Conservation (phyloP, 306 rosid genomes). For the Psophocarpus tetragonolobus region DNA sequence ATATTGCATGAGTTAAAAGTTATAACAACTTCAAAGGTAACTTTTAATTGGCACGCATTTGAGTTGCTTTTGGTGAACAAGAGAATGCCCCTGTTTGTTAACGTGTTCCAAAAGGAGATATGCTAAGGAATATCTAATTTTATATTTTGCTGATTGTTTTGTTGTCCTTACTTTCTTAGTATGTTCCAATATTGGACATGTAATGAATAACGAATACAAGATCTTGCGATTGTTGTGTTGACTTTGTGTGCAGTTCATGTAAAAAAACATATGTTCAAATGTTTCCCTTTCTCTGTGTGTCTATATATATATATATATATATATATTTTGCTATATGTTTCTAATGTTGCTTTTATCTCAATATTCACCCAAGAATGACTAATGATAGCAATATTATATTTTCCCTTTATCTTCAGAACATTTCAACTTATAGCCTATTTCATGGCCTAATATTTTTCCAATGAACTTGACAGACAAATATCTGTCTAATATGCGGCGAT, state of each 20-base stretch:
- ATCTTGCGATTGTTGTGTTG: neutral
- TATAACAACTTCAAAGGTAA: neutral
- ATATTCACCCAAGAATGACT: neutral
- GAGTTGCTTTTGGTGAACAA: neutral
- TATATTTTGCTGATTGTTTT: neutral
- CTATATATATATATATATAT: too few relatives aligned
- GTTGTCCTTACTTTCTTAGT: neutral
- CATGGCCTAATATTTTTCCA: neutral
- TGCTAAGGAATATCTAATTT: neutral
- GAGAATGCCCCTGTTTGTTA: neutral
- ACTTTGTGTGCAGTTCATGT: neutral
- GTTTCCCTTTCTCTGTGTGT: neutral
- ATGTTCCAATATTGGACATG: neutral
- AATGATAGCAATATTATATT: neutral
- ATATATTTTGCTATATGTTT: neutral
- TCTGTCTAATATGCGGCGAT: constrained; percentile 40
- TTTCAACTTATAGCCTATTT: neutral
- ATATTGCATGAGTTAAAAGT: neutral
- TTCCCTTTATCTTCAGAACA: neutral
- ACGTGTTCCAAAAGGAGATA: neutral
- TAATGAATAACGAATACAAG: neutral
- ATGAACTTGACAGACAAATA: constrained; percentile 23
- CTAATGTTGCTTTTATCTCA: neutral
- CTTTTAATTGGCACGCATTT: neutral
- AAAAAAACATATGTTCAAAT: neutral